Percentiles rank a stretch among this genome's conserved stretches.
phyloP scores from a whole-genome alignment of 2,329 filamentous ascomycete species.

The Simplicillium sp. region DNA sequence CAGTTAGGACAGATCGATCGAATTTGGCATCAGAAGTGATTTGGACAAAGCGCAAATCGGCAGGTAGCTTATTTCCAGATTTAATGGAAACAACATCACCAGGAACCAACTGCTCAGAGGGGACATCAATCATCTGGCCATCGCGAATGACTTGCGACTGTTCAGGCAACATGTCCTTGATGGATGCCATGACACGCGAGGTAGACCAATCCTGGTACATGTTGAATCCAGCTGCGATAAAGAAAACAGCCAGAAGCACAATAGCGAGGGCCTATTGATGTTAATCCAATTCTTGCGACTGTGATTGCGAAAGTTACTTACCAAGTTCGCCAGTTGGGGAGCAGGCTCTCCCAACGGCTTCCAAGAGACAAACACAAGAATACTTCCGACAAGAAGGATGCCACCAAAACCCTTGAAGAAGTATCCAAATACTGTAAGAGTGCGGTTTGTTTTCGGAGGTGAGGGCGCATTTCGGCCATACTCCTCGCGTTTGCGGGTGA shows the following conservation, averaged over 20 bases:
- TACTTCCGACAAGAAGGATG: conserved; percentile 56
- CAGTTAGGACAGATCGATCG: conserved; percentile 63
- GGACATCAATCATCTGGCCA: conserved; percentile 35
- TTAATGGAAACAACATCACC: conserved; percentile 62
- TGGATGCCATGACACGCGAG: conserved; percentile 67
- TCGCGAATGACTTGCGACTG: conserved; percentile 57
- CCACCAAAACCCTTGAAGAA: conserved; percentile 71
- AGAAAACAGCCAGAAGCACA: conserved; percentile 60
- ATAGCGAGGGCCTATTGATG: conserved; percentile 52
- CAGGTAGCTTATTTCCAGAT: conserved; percentile 64
- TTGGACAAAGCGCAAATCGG: conserved; percentile 62
- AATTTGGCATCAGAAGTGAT: conserved; percentile 62
- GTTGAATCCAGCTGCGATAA: conserved; percentile 61
- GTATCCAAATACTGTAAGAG: conserved; percentile 54
- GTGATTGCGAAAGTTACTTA: conserved; percentile 2
- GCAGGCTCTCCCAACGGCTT: conserved; percentile 59
- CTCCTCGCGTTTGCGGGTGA: conserved; percentile 41
- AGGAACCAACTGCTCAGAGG: conserved; percentile 55
- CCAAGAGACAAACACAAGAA: conserved; percentile 71
- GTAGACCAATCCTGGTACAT: conserved; percentile 69
- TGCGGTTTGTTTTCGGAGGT: conserved; percentile 50
- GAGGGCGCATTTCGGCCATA: conserved; percentile 61
- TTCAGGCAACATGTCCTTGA: conserved; percentile 72
- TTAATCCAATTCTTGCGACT: not conserved
- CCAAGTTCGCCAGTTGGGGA: conserved; percentile 56